These are phyloP conservation scores for Mangifera indica DNA, from an alignment of 345 rosid genomes.

Conservation along the genomic window DNA sequence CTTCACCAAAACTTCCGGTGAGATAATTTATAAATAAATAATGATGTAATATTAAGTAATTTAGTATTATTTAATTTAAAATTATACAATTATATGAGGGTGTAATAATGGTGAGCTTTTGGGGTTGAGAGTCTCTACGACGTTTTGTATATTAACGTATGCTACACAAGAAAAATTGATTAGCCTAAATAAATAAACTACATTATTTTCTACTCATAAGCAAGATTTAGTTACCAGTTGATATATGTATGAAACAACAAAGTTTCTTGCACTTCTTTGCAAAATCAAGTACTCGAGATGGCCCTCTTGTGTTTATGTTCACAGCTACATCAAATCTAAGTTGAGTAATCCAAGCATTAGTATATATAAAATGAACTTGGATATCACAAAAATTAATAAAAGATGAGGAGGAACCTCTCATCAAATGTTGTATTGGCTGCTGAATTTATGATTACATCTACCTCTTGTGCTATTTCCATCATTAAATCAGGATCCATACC, in stretches of 20 bases:
- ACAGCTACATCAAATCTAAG: constrained; percentile 33
- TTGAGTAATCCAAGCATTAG: neutral
- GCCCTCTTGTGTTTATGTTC: constrained; percentile 20
- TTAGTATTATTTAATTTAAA: no score
- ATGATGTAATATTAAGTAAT: no score
- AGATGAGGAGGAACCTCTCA: no score
- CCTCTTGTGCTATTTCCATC: constrained; percentile 12
- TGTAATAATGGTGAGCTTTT: constrained; percentile 16
- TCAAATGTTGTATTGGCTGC: constrained; percentile 27
- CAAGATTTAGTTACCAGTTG: constrained; percentile 3
- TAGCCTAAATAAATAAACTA: no score
- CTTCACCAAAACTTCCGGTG: no score
- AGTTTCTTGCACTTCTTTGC: constrained; percentile 32
- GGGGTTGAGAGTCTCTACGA: neutral
- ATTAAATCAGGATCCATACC: constrained; percentile 18
- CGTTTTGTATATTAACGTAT: neutral
- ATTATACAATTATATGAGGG: no score
- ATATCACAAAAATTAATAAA: no score
- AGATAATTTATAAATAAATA: no score
- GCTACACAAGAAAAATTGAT: neutral
- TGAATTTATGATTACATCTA: constrained; percentile 35
- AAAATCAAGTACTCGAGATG: constrained; percentile 17
- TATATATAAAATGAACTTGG: neutral
- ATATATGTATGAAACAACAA: constrained; percentile 30
- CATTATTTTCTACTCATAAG: no score